Evolutionary conservation across 1,284 basidiomycete species (phyloP).

Genomic region (Ustilago curta): DNA sequence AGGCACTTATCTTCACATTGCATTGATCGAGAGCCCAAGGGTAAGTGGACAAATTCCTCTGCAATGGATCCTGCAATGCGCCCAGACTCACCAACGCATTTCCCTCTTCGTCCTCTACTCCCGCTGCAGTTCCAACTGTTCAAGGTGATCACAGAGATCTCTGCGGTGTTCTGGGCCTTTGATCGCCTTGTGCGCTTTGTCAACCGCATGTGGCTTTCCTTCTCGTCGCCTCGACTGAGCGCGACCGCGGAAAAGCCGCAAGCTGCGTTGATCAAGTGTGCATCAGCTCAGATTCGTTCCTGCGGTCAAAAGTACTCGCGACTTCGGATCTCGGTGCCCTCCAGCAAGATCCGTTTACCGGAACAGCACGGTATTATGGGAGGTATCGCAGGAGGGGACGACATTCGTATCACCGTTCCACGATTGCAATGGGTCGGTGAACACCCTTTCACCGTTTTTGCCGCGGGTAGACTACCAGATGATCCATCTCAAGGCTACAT

Average conservation of each 20-base stretch:
- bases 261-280: conserved; percentile 12
- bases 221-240: conserved; percentile 13
- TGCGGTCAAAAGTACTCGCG: conserved; percentile 16
- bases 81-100: not conserved
- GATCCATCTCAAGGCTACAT: conserved; percentile 24
- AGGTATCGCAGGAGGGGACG: conserved; percentile 41
- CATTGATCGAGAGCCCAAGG: conserved; percentile 34
- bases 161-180: conserved; percentile 41
- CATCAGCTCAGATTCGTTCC: conserved; percentile 16
- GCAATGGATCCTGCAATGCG: not conserved
- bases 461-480: conserved; percentile 11
- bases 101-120: no score
- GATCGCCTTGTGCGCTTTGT: conserved; percentile 43
- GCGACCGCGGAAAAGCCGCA: not conserved
- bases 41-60: conserved; percentile 12
- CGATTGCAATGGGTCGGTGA: conserved; percentile 45
- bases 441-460: conserved; percentile 56
- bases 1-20: conserved; percentile 64
- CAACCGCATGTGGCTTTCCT: conserved; percentile 29
- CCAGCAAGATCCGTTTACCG: conserved; percentile 20
- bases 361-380: conserved; percentile 9
- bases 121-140: conserved; percentile 28
- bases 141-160: conserved; percentile 38
- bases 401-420: conserved; percentile 48
- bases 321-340: conserved; percentile 40